Conservation (phyloP, 306 rosid species). For the Chamaecrista fasciculata region DNA sequence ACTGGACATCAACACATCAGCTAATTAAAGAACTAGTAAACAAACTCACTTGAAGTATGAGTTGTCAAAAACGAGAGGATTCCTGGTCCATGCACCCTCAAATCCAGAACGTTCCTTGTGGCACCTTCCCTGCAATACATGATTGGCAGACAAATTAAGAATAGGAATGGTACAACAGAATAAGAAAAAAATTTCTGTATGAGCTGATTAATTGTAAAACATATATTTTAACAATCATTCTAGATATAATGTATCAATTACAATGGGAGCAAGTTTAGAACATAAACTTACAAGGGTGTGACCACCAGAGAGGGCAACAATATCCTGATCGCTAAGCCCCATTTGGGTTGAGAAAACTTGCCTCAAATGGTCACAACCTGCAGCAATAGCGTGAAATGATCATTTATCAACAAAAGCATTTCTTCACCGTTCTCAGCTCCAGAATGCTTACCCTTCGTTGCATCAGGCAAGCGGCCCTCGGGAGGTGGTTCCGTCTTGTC, state of each 20-base stretch:
- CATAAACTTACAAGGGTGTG: conserved; percentile 66
- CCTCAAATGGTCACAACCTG: conserved; percentile 88
- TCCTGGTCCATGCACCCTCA: conserved; percentile 88
- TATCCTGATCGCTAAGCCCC: conserved; percentile 87
- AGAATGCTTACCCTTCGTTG: conserved; percentile 52
- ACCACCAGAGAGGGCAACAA: conserved; percentile 89
- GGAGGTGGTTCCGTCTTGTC: conserved; percentile 80
- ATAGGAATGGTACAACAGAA: not conserved
- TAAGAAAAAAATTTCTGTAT: not conserved
- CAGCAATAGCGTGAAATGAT: not conserved
- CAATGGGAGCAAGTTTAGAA: not conserved
- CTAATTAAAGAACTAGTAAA: not conserved
- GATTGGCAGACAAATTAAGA: not conserved
- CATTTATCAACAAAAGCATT: not conserved
- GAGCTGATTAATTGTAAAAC: too few relatives aligned
- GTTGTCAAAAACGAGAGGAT: conserved; percentile 87
- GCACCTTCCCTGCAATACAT: conserved; percentile 64
- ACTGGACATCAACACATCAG: too few relatives aligned
- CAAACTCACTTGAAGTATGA: conserved; percentile 67
- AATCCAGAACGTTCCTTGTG: conserved; percentile 99
- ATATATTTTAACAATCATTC: not conserved
- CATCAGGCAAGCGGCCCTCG: conserved; percentile 91
- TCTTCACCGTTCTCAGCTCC: not conserved
- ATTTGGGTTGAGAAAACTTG: conserved; percentile 63
- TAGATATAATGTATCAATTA: not conserved